These are phyloP conservation scores for Otatea glauca DNA, from an alignment of 176 grass and related monocot species.

Conservation along the genomic window DNA sequence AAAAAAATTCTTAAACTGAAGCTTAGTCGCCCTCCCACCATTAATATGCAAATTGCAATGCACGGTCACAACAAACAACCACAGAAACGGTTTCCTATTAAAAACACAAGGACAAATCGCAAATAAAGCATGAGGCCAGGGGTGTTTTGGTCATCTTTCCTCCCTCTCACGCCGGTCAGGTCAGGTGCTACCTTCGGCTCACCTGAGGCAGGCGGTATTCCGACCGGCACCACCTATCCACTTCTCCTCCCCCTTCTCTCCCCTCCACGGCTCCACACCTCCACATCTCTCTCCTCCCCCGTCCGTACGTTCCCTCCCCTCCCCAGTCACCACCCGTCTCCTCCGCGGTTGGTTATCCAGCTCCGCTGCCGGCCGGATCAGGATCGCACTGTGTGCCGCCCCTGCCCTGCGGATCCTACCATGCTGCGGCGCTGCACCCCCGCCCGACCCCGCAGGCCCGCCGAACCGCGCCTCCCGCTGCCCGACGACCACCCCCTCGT, in stretches of 20 bases:
- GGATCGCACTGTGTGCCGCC: slow-evolving; percentile 1
- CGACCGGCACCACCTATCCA: slow-evolving; percentile 46
- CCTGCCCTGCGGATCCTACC: slow-evolving; percentile 47
- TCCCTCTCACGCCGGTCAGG: neutral
- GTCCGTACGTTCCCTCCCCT: slow-evolving; percentile 9
- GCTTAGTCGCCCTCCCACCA: no score
- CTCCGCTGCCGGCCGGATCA: neutral
- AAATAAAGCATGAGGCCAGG: neutral
- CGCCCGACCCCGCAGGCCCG: slow-evolving; percentile 52
- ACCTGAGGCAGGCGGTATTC: slow-evolving; percentile 76
- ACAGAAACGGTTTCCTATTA: no score
- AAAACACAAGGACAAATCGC: no score
- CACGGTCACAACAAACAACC: no score
- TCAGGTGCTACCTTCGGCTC: slow-evolving; percentile 25
- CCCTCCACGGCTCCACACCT: neutral
- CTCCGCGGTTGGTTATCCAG: slow-evolving; percentile 18
- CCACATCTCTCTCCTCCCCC: neutral
- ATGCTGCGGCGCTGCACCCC: slow-evolving; percentile 55
- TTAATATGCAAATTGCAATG: no score
- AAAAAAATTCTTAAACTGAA: no score
- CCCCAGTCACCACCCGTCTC: slow-evolving; percentile 18
- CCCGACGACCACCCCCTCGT: slow-evolving; percentile 52
- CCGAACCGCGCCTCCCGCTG: slow-evolving; percentile 43
- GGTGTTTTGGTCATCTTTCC: neutral
- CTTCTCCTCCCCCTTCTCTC: neutral